Evolutionary conservation across 2,329 filamentous ascomycete genomes (phyloP).

Genomic region (Ascochyta pisi): DNA sequence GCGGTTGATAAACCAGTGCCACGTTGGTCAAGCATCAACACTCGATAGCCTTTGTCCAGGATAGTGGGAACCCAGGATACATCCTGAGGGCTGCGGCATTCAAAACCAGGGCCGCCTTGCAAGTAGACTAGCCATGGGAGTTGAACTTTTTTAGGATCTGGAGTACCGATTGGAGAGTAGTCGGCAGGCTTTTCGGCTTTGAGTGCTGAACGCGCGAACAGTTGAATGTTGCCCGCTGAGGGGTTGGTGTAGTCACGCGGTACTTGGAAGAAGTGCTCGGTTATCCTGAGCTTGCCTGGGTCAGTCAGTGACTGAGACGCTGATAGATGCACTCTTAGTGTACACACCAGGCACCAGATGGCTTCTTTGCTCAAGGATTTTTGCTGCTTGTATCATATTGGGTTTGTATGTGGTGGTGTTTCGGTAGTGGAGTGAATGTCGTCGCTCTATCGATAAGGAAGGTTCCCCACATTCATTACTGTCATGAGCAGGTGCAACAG

Average conservation of each 20-base stretch:
- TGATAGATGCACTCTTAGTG: neutral
- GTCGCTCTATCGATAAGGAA: slow-evolving; percentile 31
- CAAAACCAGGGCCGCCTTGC: slow-evolving; percentile 85
- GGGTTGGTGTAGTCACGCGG: slow-evolving; percentile 78
- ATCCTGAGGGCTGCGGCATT: slow-evolving; percentile 76
- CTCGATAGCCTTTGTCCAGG: slow-evolving; percentile 81
- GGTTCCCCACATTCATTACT: slow-evolving; percentile 3
- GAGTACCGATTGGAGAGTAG: slow-evolving; percentile 56
- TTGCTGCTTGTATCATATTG: slow-evolving; percentile 53
- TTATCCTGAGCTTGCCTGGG: slow-evolving; percentile 75
- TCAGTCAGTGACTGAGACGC: slow-evolving; percentile 3
- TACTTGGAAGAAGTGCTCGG: slow-evolving; percentile 86
- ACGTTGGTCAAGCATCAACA: slow-evolving; percentile 86
- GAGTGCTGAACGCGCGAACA: slow-evolving; percentile 79
- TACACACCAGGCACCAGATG: slow-evolving; percentile 53
- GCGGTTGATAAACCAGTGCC: slow-evolving; percentile 87
- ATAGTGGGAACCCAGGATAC: slow-evolving; percentile 73
- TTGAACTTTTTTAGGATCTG: slow-evolving; percentile 55
- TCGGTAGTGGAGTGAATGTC: slow-evolving; percentile 19
- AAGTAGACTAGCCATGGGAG: slow-evolving; percentile 73
- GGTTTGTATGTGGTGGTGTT: slow-evolving; percentile 11
- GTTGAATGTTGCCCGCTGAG: slow-evolving; percentile 65
- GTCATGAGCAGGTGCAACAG: neutral
- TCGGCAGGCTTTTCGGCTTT: slow-evolving; percentile 70
- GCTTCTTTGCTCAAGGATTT: slow-evolving; percentile 55